A percentile compares a stretch with the other conserved stretches of the same genome.
These are phyloP conservation scores for Pseudogymnoascus pannorum DNA, from an alignment of 2,329 filamentous ascomycete genomes.

Conservation along the genomic window DNA sequence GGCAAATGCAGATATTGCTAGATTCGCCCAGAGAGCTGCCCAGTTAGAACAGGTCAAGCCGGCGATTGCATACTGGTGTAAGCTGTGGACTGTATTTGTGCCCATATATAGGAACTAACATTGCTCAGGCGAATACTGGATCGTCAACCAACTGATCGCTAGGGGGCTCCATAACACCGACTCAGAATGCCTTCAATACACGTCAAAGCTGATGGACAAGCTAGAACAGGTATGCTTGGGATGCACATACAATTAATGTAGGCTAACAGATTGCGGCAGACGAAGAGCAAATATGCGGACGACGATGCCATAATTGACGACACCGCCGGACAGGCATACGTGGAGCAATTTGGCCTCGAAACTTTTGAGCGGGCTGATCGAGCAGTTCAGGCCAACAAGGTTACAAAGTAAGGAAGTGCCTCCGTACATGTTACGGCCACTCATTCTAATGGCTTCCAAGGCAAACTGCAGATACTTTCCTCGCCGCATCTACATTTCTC, in stretches of 20 bases:
- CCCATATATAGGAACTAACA: background rate
- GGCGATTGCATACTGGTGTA: constrained; percentile 92
- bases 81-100: constrained; percentile 30
- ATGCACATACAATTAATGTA: background rate
- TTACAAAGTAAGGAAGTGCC: constrained; percentile 62
- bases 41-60: constrained; percentile 83
- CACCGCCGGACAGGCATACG: constrained; percentile 77
- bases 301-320: constrained; percentile 86
- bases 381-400: constrained; percentile 73
- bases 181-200: constrained; percentile 72
- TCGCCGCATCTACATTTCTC: constrained; percentile 86
- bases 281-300: constrained; percentile 62
- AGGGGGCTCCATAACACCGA: constrained; percentile 72
- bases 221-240: constrained; percentile 59
- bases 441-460: constrained; percentile 34
- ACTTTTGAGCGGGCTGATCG: constrained; percentile 80
- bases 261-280: constrained; percentile 34
- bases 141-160: constrained; percentile 82
- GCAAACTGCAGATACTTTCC: constrained; percentile 89
- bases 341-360: constrained; percentile 88
- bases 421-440: background rate
- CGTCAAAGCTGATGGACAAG: constrained; percentile 80
- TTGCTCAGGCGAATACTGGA: constrained; percentile 72
- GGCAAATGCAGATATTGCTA: constrained; percentile 65
- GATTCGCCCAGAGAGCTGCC: constrained; percentile 73